Conservation (phyloP, 805 yeast genomes). For the Kockiozyma suomiensis region DNA sequence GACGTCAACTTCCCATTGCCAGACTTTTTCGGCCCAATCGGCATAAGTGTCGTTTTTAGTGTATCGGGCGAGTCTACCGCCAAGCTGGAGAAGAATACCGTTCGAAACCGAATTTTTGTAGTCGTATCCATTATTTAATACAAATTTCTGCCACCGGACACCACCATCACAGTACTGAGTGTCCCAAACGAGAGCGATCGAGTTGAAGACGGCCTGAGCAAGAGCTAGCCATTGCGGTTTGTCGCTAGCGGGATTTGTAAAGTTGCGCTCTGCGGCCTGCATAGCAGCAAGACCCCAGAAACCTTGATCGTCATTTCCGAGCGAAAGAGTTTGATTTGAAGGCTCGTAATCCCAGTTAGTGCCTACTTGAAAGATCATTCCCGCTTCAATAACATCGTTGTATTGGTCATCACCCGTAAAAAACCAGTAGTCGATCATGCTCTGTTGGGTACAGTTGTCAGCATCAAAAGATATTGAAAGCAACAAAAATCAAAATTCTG, state of each 20-base stretch:
- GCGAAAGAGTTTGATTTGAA: slow-evolving; percentile 75
- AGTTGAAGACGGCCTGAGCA: slow-evolving; percentile 83
- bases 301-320: slow-evolving; percentile 93
- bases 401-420: slow-evolving; percentile 70
- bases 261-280: slow-evolving; percentile 83
- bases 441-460: not conserved
- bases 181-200: slow-evolving; percentile 85
- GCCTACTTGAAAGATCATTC: slow-evolving; percentile 69
- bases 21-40: slow-evolving; percentile 72
- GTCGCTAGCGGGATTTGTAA: slow-evolving; percentile 63
- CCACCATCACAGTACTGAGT: slow-evolving; percentile 67
- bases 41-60: slow-evolving; percentile 69
- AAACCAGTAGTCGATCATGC: slow-evolving; percentile 64
- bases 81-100: slow-evolving; percentile 77
- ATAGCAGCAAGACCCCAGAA: slow-evolving; percentile 89
- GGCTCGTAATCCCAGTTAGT: slow-evolving; percentile 71
- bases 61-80: slow-evolving; percentile 81
- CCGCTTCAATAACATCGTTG: slow-evolving; percentile 57
- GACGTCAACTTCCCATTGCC: slow-evolving; percentile 68
- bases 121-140: slow-evolving; percentile 85
- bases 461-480: no score
- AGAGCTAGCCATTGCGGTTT: slow-evolving; percentile 73
- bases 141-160: slow-evolving; percentile 87
- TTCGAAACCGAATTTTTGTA: slow-evolving; percentile 88
- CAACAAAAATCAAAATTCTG: no score